phyloP scores from a whole-genome alignment of 2,329 filamentous ascomycete genomes.

The Aspergillus ustus region DNA sequence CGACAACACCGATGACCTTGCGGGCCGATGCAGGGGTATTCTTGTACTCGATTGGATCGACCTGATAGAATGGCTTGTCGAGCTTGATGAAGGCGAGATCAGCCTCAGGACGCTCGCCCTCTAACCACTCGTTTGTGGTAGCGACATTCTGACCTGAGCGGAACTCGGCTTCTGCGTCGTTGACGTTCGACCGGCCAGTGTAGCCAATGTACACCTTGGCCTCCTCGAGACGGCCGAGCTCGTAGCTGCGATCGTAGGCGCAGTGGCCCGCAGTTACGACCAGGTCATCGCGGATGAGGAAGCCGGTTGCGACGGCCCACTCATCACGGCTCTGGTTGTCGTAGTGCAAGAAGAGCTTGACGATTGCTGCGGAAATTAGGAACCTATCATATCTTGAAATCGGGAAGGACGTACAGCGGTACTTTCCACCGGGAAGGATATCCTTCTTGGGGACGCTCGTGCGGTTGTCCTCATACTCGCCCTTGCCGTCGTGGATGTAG shows the following conservation, averaged over 20 bases:
- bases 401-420: neutral
- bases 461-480: neutral
- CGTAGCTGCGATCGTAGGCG: slow-evolving; percentile 4
- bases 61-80: neutral
- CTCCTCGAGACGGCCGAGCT: slow-evolving; percentile 2
- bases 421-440: slow-evolving; percentile 3
- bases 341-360: slow-evolving; percentile 6
- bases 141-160: neutral
- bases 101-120: neutral
- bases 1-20: slow-evolving; percentile 1
- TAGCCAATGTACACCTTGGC: slow-evolving; percentile 6
- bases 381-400: neutral
- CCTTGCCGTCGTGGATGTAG: neutral
- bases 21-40: neutral
- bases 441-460: neutral
- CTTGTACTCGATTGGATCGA: neutral
- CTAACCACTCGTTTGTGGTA: slow-evolving; percentile 1
- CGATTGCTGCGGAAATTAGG: neutral
- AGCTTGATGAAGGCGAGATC: slow-evolving; percentile 8
- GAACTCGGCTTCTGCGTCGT: slow-evolving; percentile 4
- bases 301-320: neutral
- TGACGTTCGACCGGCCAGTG: slow-evolving; percentile 1
- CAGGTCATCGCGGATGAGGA: neutral
- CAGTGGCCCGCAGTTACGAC: slow-evolving; percentile 5
- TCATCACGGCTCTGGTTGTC: neutral